Percentiles rank a stretch among this genome's conserved stretches.
These are phyloP conservation scores for Trichoderma citrinoviride DNA, from an alignment of 2,329 filamentous ascomycete species.

Conservation along the genomic window DNA sequence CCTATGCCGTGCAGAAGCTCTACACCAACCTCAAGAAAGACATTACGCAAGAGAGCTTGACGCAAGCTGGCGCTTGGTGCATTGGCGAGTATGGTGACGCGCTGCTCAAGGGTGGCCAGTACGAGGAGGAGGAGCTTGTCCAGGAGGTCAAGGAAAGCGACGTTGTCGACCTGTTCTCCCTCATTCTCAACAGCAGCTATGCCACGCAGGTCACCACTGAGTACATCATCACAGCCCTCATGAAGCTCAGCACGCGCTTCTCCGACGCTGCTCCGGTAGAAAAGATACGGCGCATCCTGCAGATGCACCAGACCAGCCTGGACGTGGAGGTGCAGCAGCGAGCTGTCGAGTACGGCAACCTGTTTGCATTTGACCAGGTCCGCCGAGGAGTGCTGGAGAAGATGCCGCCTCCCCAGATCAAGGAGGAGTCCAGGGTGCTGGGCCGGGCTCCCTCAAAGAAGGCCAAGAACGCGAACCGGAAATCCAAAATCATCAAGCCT, in stretches of 20 bases:
- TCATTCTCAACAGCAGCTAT: conserved; percentile 92
- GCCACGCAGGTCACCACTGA: conserved; percentile 87
- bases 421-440: conserved; percentile 88
- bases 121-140: conserved; percentile 90
- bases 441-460: conserved; percentile 70
- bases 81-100: conserved; percentile 96
- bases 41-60: conserved; percentile 95
- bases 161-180: conserved; percentile 86
- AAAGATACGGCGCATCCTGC: conserved; percentile 74
- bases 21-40: conserved; percentile 90
- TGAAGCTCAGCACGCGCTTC: conserved; percentile 91
- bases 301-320: conserved; percentile 76
- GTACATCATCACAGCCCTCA: conserved; percentile 91
- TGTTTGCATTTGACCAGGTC: conserved; percentile 88
- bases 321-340: conserved; percentile 96
- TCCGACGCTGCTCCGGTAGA: conserved; percentile 82
- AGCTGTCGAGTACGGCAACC: conserved; percentile 89
- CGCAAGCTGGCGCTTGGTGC: conserved; percentile 90
- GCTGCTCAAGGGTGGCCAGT: conserved; percentile 82
- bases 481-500: conserved; percentile 73
- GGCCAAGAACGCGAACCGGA: conserved; percentile 68
- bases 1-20: conserved; percentile 93
- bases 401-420: conserved; percentile 96
- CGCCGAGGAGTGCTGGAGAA: conserved; percentile 89
- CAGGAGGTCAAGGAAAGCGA: conserved; percentile 79